Conservation (phyloP, 2,329 filamentous ascomycete genomes). For the Stachybotrys chartarum region DNA sequence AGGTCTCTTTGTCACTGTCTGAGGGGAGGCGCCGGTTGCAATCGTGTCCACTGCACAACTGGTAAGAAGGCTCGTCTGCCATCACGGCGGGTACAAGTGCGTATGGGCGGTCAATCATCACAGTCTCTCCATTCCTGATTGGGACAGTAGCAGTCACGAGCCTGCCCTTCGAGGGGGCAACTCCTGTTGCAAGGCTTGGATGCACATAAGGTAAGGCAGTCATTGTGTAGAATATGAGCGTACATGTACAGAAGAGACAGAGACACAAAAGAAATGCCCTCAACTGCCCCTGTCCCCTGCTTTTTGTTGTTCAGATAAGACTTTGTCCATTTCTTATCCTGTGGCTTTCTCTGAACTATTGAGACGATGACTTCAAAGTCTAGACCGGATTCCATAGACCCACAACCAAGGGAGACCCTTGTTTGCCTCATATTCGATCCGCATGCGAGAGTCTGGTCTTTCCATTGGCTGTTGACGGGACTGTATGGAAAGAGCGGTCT, state of each 20-base stretch:
- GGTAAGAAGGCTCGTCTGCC: constrained; percentile 5
- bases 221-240: background rate
- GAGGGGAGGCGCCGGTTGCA: constrained; percentile 3
- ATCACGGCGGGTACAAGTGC: constrained; percentile 6
- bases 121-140: constrained; percentile 1
- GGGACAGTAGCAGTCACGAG: constrained; percentile 1
- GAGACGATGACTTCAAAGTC: background rate
- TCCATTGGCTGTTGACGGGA: background rate
- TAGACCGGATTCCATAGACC: background rate
- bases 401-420: background rate
- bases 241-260: too few species aligned
- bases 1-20: background rate
- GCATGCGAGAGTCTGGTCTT: background rate
- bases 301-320: background rate
- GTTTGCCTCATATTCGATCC: background rate
- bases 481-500: background rate
- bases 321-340: background rate
- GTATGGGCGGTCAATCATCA: constrained; percentile 7
- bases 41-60: constrained; percentile 4
- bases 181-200: background rate
- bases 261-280: too few species aligned
- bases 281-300: background rate
- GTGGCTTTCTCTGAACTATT: background rate
- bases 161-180: constrained; percentile 4
- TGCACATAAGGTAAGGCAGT: constrained; percentile 3